These are phyloP conservation scores for Trichoderma atroviride DNA, from an alignment of 2,329 filamentous ascomycete genomes.

Conservation along the genomic window DNA sequence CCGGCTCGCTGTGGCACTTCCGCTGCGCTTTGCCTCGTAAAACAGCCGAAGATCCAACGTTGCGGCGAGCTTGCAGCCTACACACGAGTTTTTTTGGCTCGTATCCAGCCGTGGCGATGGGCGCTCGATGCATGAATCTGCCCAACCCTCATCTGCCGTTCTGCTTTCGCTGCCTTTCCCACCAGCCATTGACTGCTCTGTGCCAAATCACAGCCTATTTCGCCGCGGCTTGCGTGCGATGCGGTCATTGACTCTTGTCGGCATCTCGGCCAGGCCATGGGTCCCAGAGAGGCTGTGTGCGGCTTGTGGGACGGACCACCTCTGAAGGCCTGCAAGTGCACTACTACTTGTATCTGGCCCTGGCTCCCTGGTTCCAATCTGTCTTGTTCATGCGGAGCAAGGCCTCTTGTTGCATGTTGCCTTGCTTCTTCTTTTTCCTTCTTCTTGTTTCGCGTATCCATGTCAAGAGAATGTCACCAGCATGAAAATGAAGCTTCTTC, in stretches of 20 bases:
- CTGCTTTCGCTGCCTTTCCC: neutral
- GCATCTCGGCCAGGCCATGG: slow-evolving; percentile 16
- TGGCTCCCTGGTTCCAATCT: neutral
- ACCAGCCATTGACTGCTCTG: neutral
- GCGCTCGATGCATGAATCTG: neutral
- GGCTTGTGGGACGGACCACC: slow-evolving; percentile 11
- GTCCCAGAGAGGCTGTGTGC: slow-evolving; percentile 21
- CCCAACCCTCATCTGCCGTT: neutral
- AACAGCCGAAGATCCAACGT: neutral
- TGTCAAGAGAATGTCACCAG: neutral
- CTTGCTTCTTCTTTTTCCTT: neutral
- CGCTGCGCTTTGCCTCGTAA: neutral
- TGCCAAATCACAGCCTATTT: neutral
- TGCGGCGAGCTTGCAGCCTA: neutral
- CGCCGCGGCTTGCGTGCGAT: slow-evolving; percentile 1
- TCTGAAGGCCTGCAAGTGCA: neutral
- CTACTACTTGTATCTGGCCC: neutral
- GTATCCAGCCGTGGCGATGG: neutral
- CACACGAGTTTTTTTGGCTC: neutral
- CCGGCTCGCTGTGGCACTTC: neutral
- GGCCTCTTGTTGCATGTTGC: neutral
- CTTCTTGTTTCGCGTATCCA: neutral
- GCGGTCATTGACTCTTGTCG: slow-evolving; percentile 21
- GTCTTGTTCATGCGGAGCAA: neutral
- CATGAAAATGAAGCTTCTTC: neutral